Evolutionary conservation across 1,284 basidiomycete species (phyloP).

Genomic region (Rhodotorula sp.): DNA sequence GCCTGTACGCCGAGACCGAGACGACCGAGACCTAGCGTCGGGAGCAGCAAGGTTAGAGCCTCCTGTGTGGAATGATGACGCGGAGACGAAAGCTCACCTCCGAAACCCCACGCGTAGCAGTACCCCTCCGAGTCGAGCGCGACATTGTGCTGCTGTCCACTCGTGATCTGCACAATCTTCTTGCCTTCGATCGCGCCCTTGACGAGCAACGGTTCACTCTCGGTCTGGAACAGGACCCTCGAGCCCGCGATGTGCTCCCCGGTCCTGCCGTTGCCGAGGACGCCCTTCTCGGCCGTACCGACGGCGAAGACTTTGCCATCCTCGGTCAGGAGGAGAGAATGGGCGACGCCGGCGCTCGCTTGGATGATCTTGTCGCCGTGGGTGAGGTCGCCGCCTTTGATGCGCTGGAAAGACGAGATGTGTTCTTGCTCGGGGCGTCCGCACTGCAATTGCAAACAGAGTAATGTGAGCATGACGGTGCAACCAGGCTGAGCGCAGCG

Average conservation of each 20-base stretch:
- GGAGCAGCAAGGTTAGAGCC: slow-evolving; percentile 54
- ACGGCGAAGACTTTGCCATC: slow-evolving; percentile 82
- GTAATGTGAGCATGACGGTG: no score
- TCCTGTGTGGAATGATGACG: slow-evolving; percentile 50
- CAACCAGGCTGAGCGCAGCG: neutral
- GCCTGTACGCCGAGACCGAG: slow-evolving; percentile 70
- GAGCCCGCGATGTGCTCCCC: slow-evolving; percentile 40
- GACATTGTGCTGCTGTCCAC: slow-evolving; percentile 80
- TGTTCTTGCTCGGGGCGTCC: slow-evolving; percentile 64
- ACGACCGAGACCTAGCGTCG: slow-evolving; percentile 50
- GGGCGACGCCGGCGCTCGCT: slow-evolving; percentile 76
- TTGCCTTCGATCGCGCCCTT: slow-evolving; percentile 10
- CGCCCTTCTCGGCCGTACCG: slow-evolving; percentile 88
- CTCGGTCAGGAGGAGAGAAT: slow-evolving; percentile 76
- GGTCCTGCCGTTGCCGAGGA: slow-evolving; percentile 74
- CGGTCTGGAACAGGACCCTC: slow-evolving; percentile 28
- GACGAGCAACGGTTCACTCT: slow-evolving; percentile 53
- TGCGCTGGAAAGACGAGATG: slow-evolving; percentile 62
- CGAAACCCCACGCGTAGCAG: slow-evolving; percentile 81
- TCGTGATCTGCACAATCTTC: slow-evolving; percentile 74
- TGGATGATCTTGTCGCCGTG: slow-evolving; percentile 64
- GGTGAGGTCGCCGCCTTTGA: slow-evolving; percentile 54
- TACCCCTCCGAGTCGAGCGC: slow-evolving; percentile 75
- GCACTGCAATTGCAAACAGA: slow-evolving; percentile 55
- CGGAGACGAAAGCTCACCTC: slow-evolving; percentile 21